Evolutionary conservation across 768 basidiomycete genomes (phyloP), one percentile per base, ranked within the genome.

Genomic region (Pulveroboletus sp.): DNA sequence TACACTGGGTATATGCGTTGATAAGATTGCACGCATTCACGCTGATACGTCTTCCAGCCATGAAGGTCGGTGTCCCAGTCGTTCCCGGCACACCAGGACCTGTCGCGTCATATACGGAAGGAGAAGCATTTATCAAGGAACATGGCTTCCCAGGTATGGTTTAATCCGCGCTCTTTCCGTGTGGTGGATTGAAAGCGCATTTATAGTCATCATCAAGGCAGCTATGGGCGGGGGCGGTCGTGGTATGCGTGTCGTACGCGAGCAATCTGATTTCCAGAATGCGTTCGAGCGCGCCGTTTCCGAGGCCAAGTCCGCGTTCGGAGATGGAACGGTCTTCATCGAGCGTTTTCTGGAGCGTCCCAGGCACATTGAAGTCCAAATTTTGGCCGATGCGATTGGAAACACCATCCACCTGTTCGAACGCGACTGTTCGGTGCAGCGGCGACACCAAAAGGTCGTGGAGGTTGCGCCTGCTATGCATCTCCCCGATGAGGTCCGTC

Each of bases 161-260:
- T n/a, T 13, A 36, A 24, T 43, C 41, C 23, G 27, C 10, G 26
- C 26, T 3, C 32, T 39, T 46, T 42, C 37, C 45, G 13, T 49
- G 43, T 45, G 36, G 29, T 40, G 59, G 16, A 44, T 40, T 12
- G 24, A 49, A 27, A 37, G 43, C 41, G 10, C 61, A 40, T 23
- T 68, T 26, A 65, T 29, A 85, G 93, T 99, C 47, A 97, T 99
- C 69, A 97, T 99, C 81, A 99, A 98, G 73, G 96, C 96, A 32
- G 95, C 95, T 9, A 94, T 96, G 90, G 95, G 95, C 50, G 95
- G 94, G 50, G 95, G 95, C 60, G 96, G 96, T 46, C 91, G 95
- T 59, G 96, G 96, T 52, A 99, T 98, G 96, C 89, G 96, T 62
- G 95, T 99, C 48, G 96, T 99, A 29, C 85, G 92, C 54, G 91